phyloP scores from a whole-genome alignment of 2,329 filamentous ascomycete species.

The Neopestalotiopsis sp. region DNA sequence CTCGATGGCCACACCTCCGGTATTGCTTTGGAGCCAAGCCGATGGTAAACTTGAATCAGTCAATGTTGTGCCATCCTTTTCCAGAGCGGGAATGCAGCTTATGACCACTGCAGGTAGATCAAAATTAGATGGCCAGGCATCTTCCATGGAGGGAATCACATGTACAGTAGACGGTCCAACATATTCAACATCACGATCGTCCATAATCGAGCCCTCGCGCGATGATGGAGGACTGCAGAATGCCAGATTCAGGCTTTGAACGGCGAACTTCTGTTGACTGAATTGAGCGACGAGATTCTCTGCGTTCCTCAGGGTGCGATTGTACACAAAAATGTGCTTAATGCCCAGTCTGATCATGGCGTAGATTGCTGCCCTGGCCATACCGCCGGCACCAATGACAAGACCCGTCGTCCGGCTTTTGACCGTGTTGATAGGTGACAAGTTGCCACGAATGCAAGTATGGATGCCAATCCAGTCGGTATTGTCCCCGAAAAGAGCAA shows the following conservation, averaged over 20 bases:
- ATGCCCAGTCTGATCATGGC: constrained; percentile 9
- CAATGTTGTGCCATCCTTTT: not conserved
- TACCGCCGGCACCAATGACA: constrained; percentile 10
- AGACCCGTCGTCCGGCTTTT: constrained; percentile 4
- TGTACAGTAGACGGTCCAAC: not conserved
- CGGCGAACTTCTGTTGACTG: not conserved
- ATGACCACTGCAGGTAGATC: constrained; percentile 5
- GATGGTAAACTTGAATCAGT: not conserved
- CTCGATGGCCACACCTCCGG: constrained; percentile 12
- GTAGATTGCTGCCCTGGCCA: constrained; percentile 13
- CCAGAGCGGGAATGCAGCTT: not conserved
- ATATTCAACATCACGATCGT: not conserved
- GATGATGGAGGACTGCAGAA: not conserved
- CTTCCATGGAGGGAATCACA: not conserved
- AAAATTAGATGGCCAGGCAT: not conserved
- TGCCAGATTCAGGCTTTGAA: not conserved
- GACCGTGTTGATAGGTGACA: constrained; percentile 13
- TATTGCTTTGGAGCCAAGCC: not conserved
- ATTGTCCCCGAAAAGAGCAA: constrained; percentile 12
- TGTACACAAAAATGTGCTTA: constrained; percentile 1
- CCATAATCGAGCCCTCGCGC: not conserved
- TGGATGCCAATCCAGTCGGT: constrained; percentile 16
- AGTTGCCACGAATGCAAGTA: constrained; percentile 5
- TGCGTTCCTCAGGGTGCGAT: not conserved
- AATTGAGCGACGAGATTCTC: not conserved